A percentile compares a stretch with the other conserved stretches of the same genome.
phyloP scores from a whole-genome alignment of 345 rosid genomes.

The Hibiscus mutabilis region DNA sequence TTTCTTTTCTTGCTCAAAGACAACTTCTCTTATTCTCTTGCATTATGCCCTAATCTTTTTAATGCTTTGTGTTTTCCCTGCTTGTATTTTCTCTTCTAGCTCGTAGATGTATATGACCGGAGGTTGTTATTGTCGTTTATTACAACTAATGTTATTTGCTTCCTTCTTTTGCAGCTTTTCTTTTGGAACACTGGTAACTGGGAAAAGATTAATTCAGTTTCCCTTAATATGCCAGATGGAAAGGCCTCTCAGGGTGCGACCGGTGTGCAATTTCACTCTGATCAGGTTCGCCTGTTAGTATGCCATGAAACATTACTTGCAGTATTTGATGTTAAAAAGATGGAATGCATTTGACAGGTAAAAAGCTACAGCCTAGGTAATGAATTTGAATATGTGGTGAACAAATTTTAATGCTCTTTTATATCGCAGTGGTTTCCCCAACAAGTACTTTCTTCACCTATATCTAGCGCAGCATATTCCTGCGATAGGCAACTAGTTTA shows the following conservation, averaged over 20 bases:
- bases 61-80: no score
- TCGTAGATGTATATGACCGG: background rate
- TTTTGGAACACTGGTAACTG: constrained; percentile 68
- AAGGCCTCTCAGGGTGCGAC: constrained; percentile 52
- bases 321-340: constrained; percentile 60
- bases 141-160: background rate
- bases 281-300: constrained; percentile 56
- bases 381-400: background rate
- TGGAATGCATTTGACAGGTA: constrained; percentile 66
- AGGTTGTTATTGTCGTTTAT: background rate
- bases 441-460: constrained; percentile 38
- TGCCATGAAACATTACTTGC: constrained; percentile 77
- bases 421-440: constrained; percentile 51
- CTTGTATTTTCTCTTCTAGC: background rate
- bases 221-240: constrained; percentile 55
- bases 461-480: constrained; percentile 51
- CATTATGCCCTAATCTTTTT: background rate
- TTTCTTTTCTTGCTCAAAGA: background rate
- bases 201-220: constrained; percentile 26
- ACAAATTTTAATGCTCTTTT: constrained; percentile 6
- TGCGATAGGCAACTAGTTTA: constrained; percentile 56
- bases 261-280: constrained; percentile 66
- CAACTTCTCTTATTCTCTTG: background rate
- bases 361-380: background rate
- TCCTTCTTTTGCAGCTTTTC: constrained; percentile 33